These are phyloP conservation scores for Ustilago cynodontis DNA, from an alignment of 1,284 basidiomycete species.

Conservation along the genomic window DNA sequence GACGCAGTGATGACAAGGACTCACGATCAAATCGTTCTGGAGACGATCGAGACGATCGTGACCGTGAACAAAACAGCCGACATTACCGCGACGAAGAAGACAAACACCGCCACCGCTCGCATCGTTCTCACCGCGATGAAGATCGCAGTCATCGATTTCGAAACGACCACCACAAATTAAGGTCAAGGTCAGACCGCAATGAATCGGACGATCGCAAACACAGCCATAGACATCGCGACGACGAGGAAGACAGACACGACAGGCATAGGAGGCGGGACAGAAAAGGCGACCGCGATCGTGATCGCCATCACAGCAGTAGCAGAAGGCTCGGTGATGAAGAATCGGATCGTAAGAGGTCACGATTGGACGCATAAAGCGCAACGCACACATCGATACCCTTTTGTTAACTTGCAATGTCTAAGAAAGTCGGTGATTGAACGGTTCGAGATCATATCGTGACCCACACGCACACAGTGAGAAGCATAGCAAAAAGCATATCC, in stretches of 20 bases:
- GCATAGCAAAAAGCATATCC: not conserved
- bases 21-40: conserved; percentile 1
- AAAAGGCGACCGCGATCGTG: conserved; percentile 4
- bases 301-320: not conserved
- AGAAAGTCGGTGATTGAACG: no score
- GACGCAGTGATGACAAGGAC: conserved; percentile 7
- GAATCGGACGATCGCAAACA: conserved; percentile 11
- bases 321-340: conserved; percentile 1
- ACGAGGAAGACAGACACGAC: not conserved
- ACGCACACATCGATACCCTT: not conserved
- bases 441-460: no score
- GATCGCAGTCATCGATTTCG: conserved; percentile 9
- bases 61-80: not conserved
- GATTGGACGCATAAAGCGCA: conserved; percentile 8
- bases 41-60: conserved; percentile 19
- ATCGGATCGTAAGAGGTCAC: conserved; percentile 28
- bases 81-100: conserved; percentile 1
- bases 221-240: not conserved
- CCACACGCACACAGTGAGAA: not conserved
- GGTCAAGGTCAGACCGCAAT: conserved; percentile 14
- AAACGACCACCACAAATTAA: conserved; percentile 13
- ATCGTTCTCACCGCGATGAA: conserved; percentile 6
- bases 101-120: conserved; percentile 9
- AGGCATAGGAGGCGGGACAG: conserved; percentile 11
- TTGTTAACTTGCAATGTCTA: not conserved